These are phyloP conservation scores for Millerozyma acaciae DNA, from an alignment of 805 yeast species.

Conservation along the genomic window DNA sequence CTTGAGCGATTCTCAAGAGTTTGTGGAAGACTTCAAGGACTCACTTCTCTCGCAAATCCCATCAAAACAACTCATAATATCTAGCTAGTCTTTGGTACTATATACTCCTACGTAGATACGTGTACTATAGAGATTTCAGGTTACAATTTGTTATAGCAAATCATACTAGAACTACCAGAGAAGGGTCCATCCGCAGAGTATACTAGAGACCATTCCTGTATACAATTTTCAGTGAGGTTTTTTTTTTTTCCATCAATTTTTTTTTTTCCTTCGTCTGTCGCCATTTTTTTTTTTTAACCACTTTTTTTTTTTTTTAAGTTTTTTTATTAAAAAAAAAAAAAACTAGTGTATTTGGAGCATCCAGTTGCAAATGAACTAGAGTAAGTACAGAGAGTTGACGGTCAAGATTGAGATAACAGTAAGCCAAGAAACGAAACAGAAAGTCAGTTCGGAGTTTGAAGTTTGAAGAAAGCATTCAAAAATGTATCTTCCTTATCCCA, in stretches of 20 bases:
- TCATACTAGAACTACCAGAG: neutral
- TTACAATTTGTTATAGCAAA: neutral
- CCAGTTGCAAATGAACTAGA: slow-evolving; percentile 8
- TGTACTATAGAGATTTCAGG: neutral
- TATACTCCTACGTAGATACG: neutral
- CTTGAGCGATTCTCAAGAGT: slow-evolving; percentile 32
- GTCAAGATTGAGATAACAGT: no score
- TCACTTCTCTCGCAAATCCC: slow-evolving; percentile 32
- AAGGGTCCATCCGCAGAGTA: no score
- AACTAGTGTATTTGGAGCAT: slow-evolving; percentile 3
- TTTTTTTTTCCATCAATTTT: slow-evolving; percentile 1
- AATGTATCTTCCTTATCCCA: slow-evolving; percentile 13
- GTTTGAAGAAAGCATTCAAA: neutral
- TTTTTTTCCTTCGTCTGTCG: slow-evolving; percentile 2
- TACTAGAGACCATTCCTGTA: neutral
- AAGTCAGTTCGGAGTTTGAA: neutral
- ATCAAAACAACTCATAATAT: slow-evolving; percentile 10
- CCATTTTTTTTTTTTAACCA: slow-evolving; percentile 6
- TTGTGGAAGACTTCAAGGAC: slow-evolving; percentile 32
- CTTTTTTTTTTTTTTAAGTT: slow-evolving; percentile 4
- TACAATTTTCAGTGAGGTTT: neutral
- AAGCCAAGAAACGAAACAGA: no score
- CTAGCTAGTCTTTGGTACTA: neutral
- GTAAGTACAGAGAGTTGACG: no score
- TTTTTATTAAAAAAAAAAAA: slow-evolving; percentile 2